These are phyloP conservation scores for Eutrema japonicum DNA, from an alignment of 345 rosid species.

Conservation along the genomic window DNA sequence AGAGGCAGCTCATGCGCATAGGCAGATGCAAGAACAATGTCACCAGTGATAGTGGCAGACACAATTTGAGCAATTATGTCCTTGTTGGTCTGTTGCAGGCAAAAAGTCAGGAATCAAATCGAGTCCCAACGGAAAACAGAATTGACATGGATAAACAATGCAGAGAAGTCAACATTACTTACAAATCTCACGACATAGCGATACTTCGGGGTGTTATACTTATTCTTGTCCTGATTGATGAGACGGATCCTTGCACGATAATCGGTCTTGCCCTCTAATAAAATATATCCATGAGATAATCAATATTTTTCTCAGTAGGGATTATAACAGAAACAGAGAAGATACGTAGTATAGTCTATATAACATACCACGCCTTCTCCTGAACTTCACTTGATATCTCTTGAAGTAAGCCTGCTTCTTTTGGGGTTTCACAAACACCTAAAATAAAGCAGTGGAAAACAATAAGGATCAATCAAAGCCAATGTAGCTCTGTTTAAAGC, in stretches of 20 bases:
- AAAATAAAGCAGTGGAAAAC: background rate
- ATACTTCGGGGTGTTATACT: slow-evolving; percentile 40
- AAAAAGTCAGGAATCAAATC: background rate
- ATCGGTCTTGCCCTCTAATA: slow-evolving; percentile 81
- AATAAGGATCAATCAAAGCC: background rate
- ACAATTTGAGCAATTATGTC: slow-evolving; percentile 34
- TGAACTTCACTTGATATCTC: slow-evolving; percentile 43
- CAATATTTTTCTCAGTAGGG: background rate
- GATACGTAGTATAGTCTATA: background rate
- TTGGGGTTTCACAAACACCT: slow-evolving; percentile 35
- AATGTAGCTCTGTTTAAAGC: background rate
- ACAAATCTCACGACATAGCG: slow-evolving; percentile 70
- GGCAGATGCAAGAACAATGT: slow-evolving; percentile 37
- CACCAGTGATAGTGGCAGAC: slow-evolving; percentile 40
- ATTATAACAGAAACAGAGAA: background rate
- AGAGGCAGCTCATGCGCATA: slow-evolving; percentile 36
- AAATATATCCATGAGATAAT: background rate
- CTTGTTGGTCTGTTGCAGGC: slow-evolving; percentile 31
- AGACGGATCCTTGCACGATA: slow-evolving; percentile 70
- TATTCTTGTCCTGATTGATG: slow-evolving; percentile 37
- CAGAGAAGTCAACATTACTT: background rate
- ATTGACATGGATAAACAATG: background rate
- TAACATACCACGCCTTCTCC: slow-evolving; percentile 34
- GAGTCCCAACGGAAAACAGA: background rate
- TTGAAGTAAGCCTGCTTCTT: slow-evolving; percentile 37